A percentile compares a stretch with the other conserved stretches of the same genome.
Conservation (phyloP, 2,329 filamentous ascomycete species). For the Paracorniculantispora psalliotae region DNA sequence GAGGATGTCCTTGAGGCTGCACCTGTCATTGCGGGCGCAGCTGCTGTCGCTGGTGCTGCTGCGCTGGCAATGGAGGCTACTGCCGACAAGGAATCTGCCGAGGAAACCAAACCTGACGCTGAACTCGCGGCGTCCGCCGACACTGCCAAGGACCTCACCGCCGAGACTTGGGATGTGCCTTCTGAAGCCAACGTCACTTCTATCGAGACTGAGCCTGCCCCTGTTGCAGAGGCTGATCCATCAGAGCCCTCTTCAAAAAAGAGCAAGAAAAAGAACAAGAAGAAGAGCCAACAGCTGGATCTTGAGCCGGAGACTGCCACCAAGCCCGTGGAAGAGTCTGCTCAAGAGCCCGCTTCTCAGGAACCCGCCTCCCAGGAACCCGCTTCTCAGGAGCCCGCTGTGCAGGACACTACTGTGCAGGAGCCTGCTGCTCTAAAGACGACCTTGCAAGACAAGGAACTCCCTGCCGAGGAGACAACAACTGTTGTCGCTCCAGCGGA, state of each 20-base stretch:
- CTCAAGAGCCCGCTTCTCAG: neutral
- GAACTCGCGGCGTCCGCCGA: neutral
- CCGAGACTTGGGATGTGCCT: neutral
- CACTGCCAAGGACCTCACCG: neutral
- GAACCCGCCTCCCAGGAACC: no score
- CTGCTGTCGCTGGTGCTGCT: neutral
- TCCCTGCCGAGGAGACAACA: neutral
- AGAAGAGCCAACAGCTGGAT: slow-evolving; percentile 1
- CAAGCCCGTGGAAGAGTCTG: neutral
- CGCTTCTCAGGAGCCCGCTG: no score
- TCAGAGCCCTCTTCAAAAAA: slow-evolving; percentile 15
- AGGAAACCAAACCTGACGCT: slow-evolving; percentile 2
- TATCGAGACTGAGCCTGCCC: slow-evolving; percentile 6
- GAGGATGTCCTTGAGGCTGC: neutral
- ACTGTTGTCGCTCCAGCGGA: neutral
- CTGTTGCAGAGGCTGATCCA: slow-evolving; percentile 16
- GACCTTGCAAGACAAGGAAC: neutral
- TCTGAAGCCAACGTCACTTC: neutral
- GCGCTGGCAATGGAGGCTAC: neutral
- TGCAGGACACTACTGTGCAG: no score
- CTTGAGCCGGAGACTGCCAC: neutral
- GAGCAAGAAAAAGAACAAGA: slow-evolving; percentile 18
- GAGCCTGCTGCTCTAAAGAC: neutral
- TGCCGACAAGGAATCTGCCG: neutral
- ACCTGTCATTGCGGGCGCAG: neutral